Base-by-base conservation (phyloP, 2,329 filamentous ascomycete species). In the Plenodomus biglobosus region DNA sequence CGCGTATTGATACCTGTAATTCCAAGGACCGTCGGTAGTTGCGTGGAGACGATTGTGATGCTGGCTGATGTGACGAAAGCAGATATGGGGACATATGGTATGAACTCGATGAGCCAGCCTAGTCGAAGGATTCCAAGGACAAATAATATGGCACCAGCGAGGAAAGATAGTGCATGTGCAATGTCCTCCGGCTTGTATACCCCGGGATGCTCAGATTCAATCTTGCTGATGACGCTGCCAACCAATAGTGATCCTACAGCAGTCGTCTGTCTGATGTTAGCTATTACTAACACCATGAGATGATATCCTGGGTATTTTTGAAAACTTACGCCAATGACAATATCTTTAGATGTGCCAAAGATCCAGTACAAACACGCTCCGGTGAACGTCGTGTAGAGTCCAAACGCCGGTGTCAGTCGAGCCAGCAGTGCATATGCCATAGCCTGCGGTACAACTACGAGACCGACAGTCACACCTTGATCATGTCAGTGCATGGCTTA, bases 31-130 rank as follows among this genome's bases (percentile, higher is more conserved):
- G 81, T 80, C 1, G 88, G 86, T 4, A 96, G 78, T 70, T 97
- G 92, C 24, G 92, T 92, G 17, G 85, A 81, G 7, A 84, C 85
- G 67, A 97, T 97, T 62, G 84, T 96, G 69, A 97, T 81, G 50
- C 92, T 91, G 4, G 92, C 96, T 2, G 92, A 92, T 0, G 94
- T 97, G 88, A 97, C 96, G 77, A 96, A 97, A 2, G 94, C 91
- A 0, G 89, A 92, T 44, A 97, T 89, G 0, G 92, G 89, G 1
- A 90, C 86, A 46, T 96, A 83, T 1, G 94, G 89, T 62, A 97
- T 96, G 64, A 96, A 82, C 58, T 97, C 91, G 40, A 96, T 91
- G 42, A 97, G 85, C 84, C 91, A 95, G 5, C 94, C 92, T 32
- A 86, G 81, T 39, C 92, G 85, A 37, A 89, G 75, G 2, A 96